Evolutionary conservation across 495 filamentous ascomycete species (phyloP).

Genomic region (Cryomyces minteri): DNA sequence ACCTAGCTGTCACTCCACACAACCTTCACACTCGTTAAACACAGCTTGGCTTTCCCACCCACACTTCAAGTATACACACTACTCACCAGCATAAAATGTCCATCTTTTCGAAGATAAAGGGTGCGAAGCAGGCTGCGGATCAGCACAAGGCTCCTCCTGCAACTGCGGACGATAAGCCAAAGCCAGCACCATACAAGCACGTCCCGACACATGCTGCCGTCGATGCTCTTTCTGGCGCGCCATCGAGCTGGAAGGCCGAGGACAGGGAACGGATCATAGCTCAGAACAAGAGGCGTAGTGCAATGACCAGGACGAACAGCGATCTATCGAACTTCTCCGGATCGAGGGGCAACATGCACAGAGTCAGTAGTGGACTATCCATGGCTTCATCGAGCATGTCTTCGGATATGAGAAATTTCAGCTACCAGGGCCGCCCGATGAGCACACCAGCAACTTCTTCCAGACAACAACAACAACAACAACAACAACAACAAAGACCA

Average conservation of each 20-base stretch:
- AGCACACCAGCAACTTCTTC: too few species aligned
- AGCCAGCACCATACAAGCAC: conserved; percentile 14
- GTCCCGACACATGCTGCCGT: conserved; percentile 16
- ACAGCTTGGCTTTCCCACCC: not conserved
- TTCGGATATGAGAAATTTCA: too few species aligned
- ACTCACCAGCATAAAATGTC: conserved; percentile 4
- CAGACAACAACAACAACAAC: conserved; percentile 1
- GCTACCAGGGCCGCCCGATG: too few species aligned
- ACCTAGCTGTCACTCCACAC: not conserved
- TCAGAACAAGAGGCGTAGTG: conserved; percentile 7
- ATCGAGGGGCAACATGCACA: too few species aligned
- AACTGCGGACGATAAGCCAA: conserved; percentile 1
- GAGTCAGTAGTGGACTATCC: too few species aligned
- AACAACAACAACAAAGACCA: not conserved
- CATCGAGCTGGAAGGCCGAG: conserved; percentile 23
- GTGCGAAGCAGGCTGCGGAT: conserved; percentile 14
- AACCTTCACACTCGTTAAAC: not conserved
- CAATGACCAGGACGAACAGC: not conserved
- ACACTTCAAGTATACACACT: too few species aligned
- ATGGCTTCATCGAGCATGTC: too few species aligned
- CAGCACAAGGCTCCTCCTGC: conserved; percentile 7
- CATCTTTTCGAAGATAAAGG: conserved; percentile 16
- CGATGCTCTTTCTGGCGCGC: conserved; percentile 34
- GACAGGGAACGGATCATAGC: conserved; percentile 5
- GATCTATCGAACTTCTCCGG: too few species aligned